Percentiles rank a stretch among this genome's conserved stretches.
These are phyloP conservation scores for Didymella sp. DNA, from an alignment of 2,329 filamentous ascomycete genomes.

Conservation along the genomic window DNA sequence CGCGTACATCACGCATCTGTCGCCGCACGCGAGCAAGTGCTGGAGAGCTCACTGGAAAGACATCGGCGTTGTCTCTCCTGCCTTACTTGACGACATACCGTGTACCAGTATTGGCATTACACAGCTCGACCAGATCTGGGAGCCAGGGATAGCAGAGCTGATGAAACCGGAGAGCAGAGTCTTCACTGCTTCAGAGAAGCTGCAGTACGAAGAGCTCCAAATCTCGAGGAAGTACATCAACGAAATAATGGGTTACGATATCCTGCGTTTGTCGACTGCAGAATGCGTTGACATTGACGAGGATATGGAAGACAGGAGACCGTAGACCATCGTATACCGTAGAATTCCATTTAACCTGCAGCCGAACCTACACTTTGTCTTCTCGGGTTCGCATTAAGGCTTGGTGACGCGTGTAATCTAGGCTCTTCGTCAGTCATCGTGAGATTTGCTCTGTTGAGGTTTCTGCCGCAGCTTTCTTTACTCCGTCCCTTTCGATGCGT, in stretches of 20 bases:
- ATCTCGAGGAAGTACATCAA: constrained; percentile 44
- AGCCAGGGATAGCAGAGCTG: constrained; percentile 41
- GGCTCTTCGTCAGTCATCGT: constrained; percentile 22
- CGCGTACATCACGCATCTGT: constrained; percentile 45
- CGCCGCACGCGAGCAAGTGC: constrained; percentile 44
- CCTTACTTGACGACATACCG: constrained; percentile 46
- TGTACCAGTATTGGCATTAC: constrained; percentile 48
- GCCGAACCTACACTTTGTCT: neutral
- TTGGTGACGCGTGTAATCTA: constrained; percentile 18
- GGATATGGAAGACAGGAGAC: constrained; percentile 19
- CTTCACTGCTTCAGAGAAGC: constrained; percentile 41
- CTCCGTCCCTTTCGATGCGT: constrained; percentile 24
- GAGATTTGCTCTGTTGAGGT: constrained; percentile 26
- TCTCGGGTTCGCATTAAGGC: neutral
- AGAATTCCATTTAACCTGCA: no score
- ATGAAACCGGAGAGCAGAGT: constrained; percentile 40
- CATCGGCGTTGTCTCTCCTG: constrained; percentile 44
- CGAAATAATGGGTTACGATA: constrained; percentile 48
- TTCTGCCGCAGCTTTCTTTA: constrained; percentile 20
- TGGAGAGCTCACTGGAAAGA: constrained; percentile 48
- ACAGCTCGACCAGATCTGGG: constrained; percentile 48
- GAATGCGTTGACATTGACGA: constrained; percentile 24
- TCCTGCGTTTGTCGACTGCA: constrained; percentile 36
- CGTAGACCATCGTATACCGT: neutral
- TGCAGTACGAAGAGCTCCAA: constrained; percentile 38